These are phyloP conservation scores for Oryza glaberrima DNA, from an alignment of 176 grass and related monocot species.

Conservation along the genomic window DNA sequence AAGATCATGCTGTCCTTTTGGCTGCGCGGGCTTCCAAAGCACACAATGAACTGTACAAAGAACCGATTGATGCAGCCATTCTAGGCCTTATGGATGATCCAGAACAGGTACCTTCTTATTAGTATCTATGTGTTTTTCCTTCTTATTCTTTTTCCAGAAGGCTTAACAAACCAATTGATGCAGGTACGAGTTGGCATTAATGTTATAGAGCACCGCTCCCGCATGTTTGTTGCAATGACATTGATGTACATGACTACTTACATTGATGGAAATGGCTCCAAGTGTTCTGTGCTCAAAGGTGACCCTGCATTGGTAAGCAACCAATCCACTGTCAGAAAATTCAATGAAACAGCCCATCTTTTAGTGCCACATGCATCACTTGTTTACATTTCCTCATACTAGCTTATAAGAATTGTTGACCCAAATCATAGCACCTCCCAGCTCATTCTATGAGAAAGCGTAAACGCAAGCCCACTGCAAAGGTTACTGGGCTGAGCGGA, in stretches of 20 bases:
- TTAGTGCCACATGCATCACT: too few relatives aligned
- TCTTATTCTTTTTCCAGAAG: background rate
- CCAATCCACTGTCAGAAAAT: too few relatives aligned
- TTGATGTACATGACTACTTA: background rate
- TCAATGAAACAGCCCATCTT: too few relatives aligned
- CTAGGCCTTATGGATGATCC: slow-evolving; percentile 19
- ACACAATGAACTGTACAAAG: slow-evolving; percentile 21
- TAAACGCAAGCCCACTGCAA: too few relatives aligned
- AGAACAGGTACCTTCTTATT: background rate
- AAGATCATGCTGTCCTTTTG: slow-evolving; percentile 26
- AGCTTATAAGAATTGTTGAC: too few relatives aligned
- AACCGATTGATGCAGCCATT: slow-evolving; percentile 36
- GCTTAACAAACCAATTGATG: background rate
- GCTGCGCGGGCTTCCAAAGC: background rate
- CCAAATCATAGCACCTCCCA: too few relatives aligned
- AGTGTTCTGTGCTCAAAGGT: slow-evolving; percentile 24
- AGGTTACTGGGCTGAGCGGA: too few relatives aligned
- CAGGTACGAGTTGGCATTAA: background rate
- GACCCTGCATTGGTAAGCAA: slow-evolving; percentile 11
- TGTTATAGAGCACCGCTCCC: background rate
- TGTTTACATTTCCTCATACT: too few relatives aligned
- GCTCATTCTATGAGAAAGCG: too few relatives aligned
- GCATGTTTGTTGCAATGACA: background rate
- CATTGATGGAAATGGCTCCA: slow-evolving; percentile 13
- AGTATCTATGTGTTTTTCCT: background rate